Percentiles rank a stretch among this genome's conserved stretches.
Conservation (phyloP, 306 rosid species). For the Acacia melanoxylon region DNA sequence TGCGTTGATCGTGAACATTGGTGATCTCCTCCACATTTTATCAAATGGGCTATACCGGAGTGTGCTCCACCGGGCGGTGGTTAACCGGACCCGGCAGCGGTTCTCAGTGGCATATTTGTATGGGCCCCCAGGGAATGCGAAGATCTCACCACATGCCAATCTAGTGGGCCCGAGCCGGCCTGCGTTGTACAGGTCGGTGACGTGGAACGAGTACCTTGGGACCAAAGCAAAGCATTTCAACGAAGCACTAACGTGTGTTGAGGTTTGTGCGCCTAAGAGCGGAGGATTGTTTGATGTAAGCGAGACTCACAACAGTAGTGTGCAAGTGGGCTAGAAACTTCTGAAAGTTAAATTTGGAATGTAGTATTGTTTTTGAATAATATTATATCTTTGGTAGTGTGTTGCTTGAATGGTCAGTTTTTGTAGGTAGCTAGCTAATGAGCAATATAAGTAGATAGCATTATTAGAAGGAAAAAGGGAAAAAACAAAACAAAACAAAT, state of each 20-base stretch:
- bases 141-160: constrained; percentile 65
- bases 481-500: not conserved
- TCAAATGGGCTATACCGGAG: constrained; percentile 74
- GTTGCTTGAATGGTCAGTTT: constrained; percentile 37
- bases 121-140: constrained; percentile 59
- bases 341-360: not conserved
- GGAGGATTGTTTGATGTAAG: constrained; percentile 53
- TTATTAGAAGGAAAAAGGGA: not conserved
- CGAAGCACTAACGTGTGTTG: constrained; percentile 67
- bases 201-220: constrained; percentile 91
- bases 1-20: constrained; percentile 56
- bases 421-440: constrained; percentile 13
- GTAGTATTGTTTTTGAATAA: not conserved
- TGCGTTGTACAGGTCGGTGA: constrained; percentile 67
- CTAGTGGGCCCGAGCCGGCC: constrained; percentile 66
- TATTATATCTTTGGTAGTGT: not conserved
- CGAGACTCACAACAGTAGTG: constrained; percentile 32
- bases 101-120: constrained; percentile 67
- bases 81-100: constrained; percentile 66
- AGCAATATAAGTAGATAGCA: not conserved
- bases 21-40: constrained; percentile 75
- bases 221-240: constrained; percentile 80
- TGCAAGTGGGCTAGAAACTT: constrained; percentile 50
- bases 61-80: constrained; percentile 73
- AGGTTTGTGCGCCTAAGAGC: constrained; percentile 46